Base-by-base conservation (phyloP, 23 red algal species). In the Gracilaria vermiculophylla region DNA sequence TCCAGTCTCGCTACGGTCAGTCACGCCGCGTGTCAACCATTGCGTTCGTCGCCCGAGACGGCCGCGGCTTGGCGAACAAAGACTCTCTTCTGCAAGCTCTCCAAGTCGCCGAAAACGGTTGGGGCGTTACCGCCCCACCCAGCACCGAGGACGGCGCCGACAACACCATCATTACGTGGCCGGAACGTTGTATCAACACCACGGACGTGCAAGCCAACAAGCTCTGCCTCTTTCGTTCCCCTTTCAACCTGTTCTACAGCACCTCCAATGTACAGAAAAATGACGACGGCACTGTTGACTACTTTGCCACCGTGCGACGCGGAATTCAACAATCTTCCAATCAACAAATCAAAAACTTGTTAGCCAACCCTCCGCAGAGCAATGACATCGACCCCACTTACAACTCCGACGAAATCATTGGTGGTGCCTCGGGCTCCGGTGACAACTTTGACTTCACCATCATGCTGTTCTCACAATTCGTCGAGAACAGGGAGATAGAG, bases 181-280 rank as follows among this genome's bases (percentile, higher is more conserved):
- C 51, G 70, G 76, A 86, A 47, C 70, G 73, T 11, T 94, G 91
- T 43, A 1, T 87, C 11, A 19, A 65, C 62, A 80, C 53, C 11
- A 28, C 69, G 42, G 82, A 94, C 49, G 16, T 36, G 11, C 20
- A 2, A 11, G 70, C 56, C 16, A 86, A 80, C 28, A 10, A 24
- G 9, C 12, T 86, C 24, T 94, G 91, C 58, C 25, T 19, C 6
- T 77, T 39, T n/a, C 21, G 12, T 35, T 86, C 79, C 8, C 74
- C 48, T 71, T 80, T 94, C 20, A 60, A 29, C 81, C n/a, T 87
- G 21, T 94, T 94, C 29, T 94, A 94, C 57, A 47, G 81, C 60
- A 17, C 42, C 0, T 33, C 2, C 54, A 15, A 32, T 1, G 58
- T 55, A 17, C 55, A 69, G 6, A 69, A 37, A 40, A 42, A 31